Evolutionary conservation across 352 stramenopile genomes (phyloP), one percentile per base, ranked within the genome.

Genomic region (Pythium insidiosum): DNA sequence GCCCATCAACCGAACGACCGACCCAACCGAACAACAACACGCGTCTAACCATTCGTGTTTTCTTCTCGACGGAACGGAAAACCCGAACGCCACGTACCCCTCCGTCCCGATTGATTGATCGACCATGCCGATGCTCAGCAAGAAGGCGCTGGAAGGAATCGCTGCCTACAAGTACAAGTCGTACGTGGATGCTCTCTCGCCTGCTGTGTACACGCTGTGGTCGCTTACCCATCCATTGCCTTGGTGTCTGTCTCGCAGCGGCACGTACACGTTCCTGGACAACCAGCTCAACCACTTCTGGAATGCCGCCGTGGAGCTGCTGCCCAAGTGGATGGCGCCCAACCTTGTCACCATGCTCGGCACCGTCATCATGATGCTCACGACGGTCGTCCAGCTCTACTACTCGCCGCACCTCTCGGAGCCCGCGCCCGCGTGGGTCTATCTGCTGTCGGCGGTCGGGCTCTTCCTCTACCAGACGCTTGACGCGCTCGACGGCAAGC

Each of bases 401-500:
- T 84, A 73, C 45, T 60, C 78, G 53, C 81, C 81, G 45, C 70
- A 83, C 21, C 68, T 93, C 21, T 59, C 53, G 9, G 76, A 87
- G 53, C 59, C 61, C 10, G 74, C 70, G 41, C 80, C 77, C 6
- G 38, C 57, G 34, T 93, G 80, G 80, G 38, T 89, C 36, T 94
- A 92, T 56, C 48, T 78, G 25, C 52, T 88, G 37, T 83, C 68
- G 30, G 82, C 73, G n/a, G 33, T 88, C 6, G 78, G 80, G 0
- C 63, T 93, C 23, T 95, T 95, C 44, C 50, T 92, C 37, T 99
- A 99, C 62, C 95, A 98, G 71, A 99, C 95, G 21, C 68, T 99
- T 18, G 97, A 99, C 58, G 97, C 97, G 35, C 95, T 99, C 61
- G 97, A 99, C 63, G 97, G 97, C 43, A 99, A 99, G 72, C 96